Base-by-base conservation (phyloP, 306 rosid genomes). In the Bauhinia variegata region DNA sequence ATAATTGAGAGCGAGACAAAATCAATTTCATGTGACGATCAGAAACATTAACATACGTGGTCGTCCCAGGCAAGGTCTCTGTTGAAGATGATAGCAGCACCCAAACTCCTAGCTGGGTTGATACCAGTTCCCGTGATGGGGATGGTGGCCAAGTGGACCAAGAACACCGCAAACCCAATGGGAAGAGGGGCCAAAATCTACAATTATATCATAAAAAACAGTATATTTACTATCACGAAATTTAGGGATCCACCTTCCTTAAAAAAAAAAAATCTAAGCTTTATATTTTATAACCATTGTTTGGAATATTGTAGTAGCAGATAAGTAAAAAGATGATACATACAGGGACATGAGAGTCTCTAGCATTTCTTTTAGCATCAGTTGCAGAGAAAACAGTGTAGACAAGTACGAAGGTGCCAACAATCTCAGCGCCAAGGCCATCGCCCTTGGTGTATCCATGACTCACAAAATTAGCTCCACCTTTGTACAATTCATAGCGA, bases 301-400 rank as follows among this genome's bases (percentile, higher is more conserved):
- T 23, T 23, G 28, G 28, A 1, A 23, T 14, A 18, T 5, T 4
- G 4, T 9, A 19, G n/a, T 17, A 19, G 31, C 4, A n/a, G 5
- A 23, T 44, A 23, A 31, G 32, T 8, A 52, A 19, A 18, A 11
- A 23, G 28, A 17, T 19, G 57, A 19, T 13, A 44, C 92, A 30
- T 81, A 91, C 96, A 44, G 97, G 97, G 68, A 92, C 97, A 10
- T 92, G 96, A 68, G 97, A 89, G 76, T 92, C 97, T 58, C 96
- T 75, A 19, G 96, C 96, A 2, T 71, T 92, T 78, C 96, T 85
- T 85, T 92, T 92, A 66, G 97, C 96, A 63, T 92, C 97, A 36
- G 96, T 92, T 44, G 96, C 97, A 3, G 97, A 91, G 83, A 88
- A 91, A 44, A 91, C 97, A 12, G 97, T 91, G 97, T 91, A 91